Conservation (phyloP, 2,329 filamentous ascomycete species). For the Cercospora brassicicola region DNA sequence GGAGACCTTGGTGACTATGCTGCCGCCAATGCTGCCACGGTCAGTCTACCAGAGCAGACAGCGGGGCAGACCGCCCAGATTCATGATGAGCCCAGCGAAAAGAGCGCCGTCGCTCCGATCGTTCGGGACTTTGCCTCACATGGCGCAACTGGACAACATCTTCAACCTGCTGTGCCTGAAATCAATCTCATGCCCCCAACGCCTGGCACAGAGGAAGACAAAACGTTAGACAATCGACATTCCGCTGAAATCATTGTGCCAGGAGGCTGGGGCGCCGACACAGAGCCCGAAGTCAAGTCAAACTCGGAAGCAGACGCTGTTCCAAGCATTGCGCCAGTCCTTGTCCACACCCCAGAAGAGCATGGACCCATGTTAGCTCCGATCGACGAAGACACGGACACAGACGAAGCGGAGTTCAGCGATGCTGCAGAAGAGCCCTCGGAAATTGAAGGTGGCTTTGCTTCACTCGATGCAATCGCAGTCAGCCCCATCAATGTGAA, state of each 20-base stretch:
- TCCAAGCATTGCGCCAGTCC: conserved; percentile 16
- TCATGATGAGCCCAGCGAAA: conserved; percentile 9
- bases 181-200: conserved; percentile 41
- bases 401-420: conserved; percentile 65
- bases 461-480: conserved; percentile 71
- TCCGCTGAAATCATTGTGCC: conserved; percentile 33
- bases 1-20: conserved; percentile 9
- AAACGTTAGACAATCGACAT: conserved; percentile 23
- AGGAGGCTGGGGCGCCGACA: conserved; percentile 31
- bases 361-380: conserved; percentile 21
- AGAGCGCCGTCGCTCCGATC: conserved; percentile 18
- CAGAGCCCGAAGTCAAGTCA: conserved; percentile 18
- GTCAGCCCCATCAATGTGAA: conserved; percentile 53
- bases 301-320: conserved; percentile 2
- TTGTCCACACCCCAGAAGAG: conserved; percentile 18
- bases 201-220: conserved; percentile 35
- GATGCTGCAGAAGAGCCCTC: conserved; percentile 74
- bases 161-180: conserved; percentile 28
- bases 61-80: conserved; percentile 9
- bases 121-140: conserved; percentile 29
- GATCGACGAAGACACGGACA: conserved; percentile 34
- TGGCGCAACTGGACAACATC: conserved; percentile 13
- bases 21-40: conserved; percentile 7
- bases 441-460: conserved; percentile 66
- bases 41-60: conserved; percentile 18